Percentiles rank a stretch among this genome's conserved stretches.
Evolutionary conservation across 1,284 basidiomycete species (phyloP).

Genomic region (Golubevia pallescens): DNA sequence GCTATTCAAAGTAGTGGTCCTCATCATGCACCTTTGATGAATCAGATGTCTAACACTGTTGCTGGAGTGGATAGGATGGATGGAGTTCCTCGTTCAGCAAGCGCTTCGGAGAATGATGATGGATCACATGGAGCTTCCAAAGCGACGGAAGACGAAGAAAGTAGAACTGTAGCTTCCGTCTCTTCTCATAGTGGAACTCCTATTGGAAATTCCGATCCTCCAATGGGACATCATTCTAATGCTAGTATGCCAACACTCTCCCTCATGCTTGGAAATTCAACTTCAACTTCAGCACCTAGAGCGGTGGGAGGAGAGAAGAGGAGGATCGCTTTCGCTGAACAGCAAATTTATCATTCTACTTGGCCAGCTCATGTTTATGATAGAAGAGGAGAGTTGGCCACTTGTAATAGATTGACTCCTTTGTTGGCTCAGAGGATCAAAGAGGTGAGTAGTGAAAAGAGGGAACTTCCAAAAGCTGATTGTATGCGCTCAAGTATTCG

Average conservation of each 20-base stretch:
- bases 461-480: background rate
- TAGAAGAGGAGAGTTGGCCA: conserved; percentile 90
- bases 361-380: conserved; percentile 91
- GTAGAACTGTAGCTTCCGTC: conserved; percentile 48
- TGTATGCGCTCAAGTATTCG: no score
- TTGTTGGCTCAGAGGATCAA: conserved; percentile 92
- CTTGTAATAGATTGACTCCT: conserved; percentile 93
- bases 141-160: conserved; percentile 6
- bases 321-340: conserved; percentile 81
- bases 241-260: conserved; percentile 82
- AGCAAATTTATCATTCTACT: conserved; percentile 92
- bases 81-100: conserved; percentile 27
- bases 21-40: conserved; percentile 27
- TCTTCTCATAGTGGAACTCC: conserved; percentile 71
- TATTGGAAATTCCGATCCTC: conserved; percentile 33
- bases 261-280: conserved; percentile 69
- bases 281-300: conserved; percentile 67
- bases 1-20: conserved; percentile 13
- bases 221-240: conserved; percentile 50
- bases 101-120: background rate
- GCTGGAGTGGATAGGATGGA: conserved; percentile 47
- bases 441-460: conserved; percentile 67
- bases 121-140: conserved; percentile 17
- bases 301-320: conserved; percentile 66
- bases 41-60: conserved; percentile 41